These are phyloP conservation scores for Phlyctochytrium arcticum DNA, from an alignment of 192 early-diverging fungal species.

Conservation along the genomic window DNA sequence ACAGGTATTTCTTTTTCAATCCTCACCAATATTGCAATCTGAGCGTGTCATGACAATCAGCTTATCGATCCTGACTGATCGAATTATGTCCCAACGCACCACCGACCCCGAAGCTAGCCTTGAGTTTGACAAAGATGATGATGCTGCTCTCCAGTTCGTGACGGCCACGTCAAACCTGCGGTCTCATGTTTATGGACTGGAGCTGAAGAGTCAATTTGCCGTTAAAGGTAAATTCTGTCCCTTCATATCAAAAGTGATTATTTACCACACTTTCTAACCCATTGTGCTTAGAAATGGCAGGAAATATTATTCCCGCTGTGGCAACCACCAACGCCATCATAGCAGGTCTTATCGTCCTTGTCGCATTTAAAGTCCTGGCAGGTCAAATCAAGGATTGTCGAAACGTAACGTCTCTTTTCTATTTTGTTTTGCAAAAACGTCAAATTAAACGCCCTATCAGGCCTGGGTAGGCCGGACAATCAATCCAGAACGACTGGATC, in stretches of 20 bases:
- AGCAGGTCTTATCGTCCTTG: conserved; percentile 88
- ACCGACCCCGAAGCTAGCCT: conserved; percentile 52
- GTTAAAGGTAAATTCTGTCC: conserved; percentile 65
- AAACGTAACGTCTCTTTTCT: conserved; percentile 25
- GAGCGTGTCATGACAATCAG: conserved; percentile 27
- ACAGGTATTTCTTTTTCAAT: conserved; percentile 47
- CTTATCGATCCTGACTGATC: conserved; percentile 45
- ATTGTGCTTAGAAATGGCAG: conserved; percentile 81
- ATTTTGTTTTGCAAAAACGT: background rate
- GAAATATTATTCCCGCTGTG: conserved; percentile 97
- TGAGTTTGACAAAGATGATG: conserved; percentile 95
- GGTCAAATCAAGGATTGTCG: conserved; percentile 45
- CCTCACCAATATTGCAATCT: background rate
- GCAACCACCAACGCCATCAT: conserved; percentile 97
- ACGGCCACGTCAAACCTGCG: conserved; percentile 88
- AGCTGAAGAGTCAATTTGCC: conserved; percentile 73
- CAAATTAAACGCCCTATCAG: conserved; percentile 39
- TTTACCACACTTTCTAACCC: too few relatives aligned
- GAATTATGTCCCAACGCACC: conserved; percentile 38
- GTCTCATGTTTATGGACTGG: conserved; percentile 76
- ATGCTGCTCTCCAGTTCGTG: conserved; percentile 87
- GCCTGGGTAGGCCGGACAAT: conserved; percentile 56
- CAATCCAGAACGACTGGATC: conserved; percentile 53
- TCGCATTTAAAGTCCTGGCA: conserved; percentile 71
- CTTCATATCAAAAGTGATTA: too few relatives aligned